Conservation (phyloP, 257 asterid genomes). For the Schizonepeta tenuifolia region DNA sequence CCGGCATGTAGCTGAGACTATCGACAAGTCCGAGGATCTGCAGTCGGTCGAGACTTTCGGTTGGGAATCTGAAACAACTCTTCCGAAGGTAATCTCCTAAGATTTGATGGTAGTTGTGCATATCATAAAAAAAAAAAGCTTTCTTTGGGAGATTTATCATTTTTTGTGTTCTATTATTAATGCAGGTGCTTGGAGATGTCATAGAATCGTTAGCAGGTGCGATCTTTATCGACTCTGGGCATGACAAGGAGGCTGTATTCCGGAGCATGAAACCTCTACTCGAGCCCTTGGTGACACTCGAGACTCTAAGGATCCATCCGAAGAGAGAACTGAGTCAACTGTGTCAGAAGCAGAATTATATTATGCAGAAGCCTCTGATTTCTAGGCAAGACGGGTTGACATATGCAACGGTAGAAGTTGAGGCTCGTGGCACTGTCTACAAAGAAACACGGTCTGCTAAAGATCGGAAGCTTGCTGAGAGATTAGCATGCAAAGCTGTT, state of each 20-base stretch:
- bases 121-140: too few relatives aligned
- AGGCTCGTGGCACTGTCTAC: conserved; percentile 55
- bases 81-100: conserved; percentile 65
- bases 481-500: conserved; percentile 56
- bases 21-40: conserved; percentile 33
- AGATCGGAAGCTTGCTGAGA: conserved; percentile 49
- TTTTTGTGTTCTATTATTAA: background rate
- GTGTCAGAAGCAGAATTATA: conserved; percentile 54
- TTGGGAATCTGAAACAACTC: conserved; percentile 63
- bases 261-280: conserved; percentile 69
- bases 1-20: conserved; percentile 46
- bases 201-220: conserved; percentile 89
- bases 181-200: conserved; percentile 85
- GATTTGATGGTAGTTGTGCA: too few relatives aligned
- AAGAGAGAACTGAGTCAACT: conserved; percentile 62
- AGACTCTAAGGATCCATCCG: conserved; percentile 67
- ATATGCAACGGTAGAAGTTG: conserved; percentile 53
- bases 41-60: conserved; percentile 56
- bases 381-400: conserved; percentile 38
- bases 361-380: conserved; percentile 29
- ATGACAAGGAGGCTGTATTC: conserved; percentile 53
- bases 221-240: conserved; percentile 70
- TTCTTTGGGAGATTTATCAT: background rate
- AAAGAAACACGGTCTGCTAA: conserved; percentile 35
- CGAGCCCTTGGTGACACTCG: conserved; percentile 78